A percentile compares a stretch with the other conserved stretches of the same genome.
Conservation (phyloP, 2,329 filamentous ascomycete species). For the Ceratocystis destructans region DNA sequence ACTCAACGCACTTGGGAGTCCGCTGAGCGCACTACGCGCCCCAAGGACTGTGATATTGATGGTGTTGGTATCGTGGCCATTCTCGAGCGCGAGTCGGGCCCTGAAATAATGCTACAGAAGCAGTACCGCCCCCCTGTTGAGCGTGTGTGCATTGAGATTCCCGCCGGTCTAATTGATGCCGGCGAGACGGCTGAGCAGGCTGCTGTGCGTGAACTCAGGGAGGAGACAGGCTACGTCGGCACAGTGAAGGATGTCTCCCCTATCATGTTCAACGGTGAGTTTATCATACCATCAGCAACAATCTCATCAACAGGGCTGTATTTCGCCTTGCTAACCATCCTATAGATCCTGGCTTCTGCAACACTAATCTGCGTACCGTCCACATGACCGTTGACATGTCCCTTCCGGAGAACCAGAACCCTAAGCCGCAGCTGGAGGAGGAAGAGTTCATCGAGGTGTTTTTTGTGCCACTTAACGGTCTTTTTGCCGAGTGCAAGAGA, state of each 20-base stretch:
- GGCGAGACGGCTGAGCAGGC: slow-evolving; percentile 48
- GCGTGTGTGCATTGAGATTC: slow-evolving; percentile 47
- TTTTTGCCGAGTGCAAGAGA: slow-evolving; percentile 53
- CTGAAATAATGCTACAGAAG: slow-evolving; percentile 50
- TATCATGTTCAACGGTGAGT: slow-evolving; percentile 47
- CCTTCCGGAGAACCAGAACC: slow-evolving; percentile 53
- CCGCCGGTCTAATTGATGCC: slow-evolving; percentile 49
- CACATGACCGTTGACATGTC: slow-evolving; percentile 60
- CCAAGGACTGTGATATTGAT: slow-evolving; percentile 48
- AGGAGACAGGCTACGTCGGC: slow-evolving; percentile 54
- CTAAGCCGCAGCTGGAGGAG: slow-evolving; percentile 57
- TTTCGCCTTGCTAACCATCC: not conserved
- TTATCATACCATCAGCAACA: not conserved
- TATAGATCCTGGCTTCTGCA: slow-evolving; percentile 49
- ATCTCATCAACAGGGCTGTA: not conserved
- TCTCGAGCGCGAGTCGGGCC: slow-evolving; percentile 40
- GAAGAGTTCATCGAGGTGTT: slow-evolving; percentile 76
- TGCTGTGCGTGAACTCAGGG: slow-evolving; percentile 48
- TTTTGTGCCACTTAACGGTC: slow-evolving; percentile 45
- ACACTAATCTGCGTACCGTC: slow-evolving; percentile 54
- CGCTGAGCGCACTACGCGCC: slow-evolving; percentile 55
- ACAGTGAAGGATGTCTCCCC: slow-evolving; percentile 43
- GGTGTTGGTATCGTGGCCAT: slow-evolving; percentile 62
- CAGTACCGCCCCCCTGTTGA: slow-evolving; percentile 52
- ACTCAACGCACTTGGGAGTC: slow-evolving; percentile 54